Evolutionary conservation across 345 rosid genomes (phyloP).

Genomic region (Corchorus capsularis): DNA sequence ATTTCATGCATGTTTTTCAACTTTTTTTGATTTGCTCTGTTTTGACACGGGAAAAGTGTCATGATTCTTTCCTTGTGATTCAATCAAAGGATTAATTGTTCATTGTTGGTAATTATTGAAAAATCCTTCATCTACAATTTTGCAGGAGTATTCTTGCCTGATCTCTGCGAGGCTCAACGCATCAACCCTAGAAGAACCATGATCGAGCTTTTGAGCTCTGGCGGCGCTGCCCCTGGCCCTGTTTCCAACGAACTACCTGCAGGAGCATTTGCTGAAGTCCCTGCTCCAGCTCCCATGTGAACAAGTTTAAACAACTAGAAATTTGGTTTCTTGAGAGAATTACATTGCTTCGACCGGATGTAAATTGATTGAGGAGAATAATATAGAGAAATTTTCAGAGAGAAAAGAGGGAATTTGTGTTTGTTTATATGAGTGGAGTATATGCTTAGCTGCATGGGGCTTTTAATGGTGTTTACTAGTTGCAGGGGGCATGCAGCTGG

Average conservation of each 20-base stretch:
- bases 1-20: neutral
- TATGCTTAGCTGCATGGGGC: no score
- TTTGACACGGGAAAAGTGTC: neutral
- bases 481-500: neutral
- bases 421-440: conserved; percentile 14
- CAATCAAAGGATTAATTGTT: conserved; percentile 27
- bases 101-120: neutral
- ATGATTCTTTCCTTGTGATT: conserved; percentile 19
- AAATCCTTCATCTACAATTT: neutral
- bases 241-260: conserved; percentile 21
- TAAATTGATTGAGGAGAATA: neutral
- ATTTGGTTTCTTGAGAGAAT: neutral
- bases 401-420: neutral
- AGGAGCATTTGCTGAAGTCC: conserved; percentile 16
- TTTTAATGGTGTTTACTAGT: neutral
- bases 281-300: conserved; percentile 45
- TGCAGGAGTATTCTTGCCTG: conserved; percentile 92
- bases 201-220: conserved; percentile 70
- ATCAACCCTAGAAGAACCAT: conserved; percentile 73
- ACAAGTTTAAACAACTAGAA: neutral
- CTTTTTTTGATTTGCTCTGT: neutral
- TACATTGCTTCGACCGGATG: neutral
- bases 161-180: conserved; percentile 64
- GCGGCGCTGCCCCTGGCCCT: conserved; percentile 62
- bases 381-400: neutral